A percentile compares a stretch with the other conserved stretches of the same genome.
phyloP scores from a whole-genome alignment of 148 eudicot species.

The Oxyria digyna region DNA sequence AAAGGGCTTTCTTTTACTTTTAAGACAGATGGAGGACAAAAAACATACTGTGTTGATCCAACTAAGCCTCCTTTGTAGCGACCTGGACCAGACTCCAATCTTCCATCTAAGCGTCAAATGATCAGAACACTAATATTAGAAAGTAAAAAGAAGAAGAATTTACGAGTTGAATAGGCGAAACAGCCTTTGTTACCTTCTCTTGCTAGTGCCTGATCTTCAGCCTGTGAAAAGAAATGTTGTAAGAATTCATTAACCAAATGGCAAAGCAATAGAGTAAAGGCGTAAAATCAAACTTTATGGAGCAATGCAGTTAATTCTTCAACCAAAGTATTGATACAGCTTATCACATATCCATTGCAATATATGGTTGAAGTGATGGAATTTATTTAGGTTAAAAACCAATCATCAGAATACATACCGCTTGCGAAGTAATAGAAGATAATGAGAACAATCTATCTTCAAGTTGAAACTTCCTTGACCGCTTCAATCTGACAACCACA shows the following conservation, averaged over 20 bases:
- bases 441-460: slow-evolving; percentile 82
- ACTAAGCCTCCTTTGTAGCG: background rate
- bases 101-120: background rate
- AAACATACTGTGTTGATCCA: background rate
- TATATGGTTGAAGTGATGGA: no score
- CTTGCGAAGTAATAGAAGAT: slow-evolving; percentile 77
- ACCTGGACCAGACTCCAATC: slow-evolving; percentile 6
- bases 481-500: slow-evolving; percentile 33
- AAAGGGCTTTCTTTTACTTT: no score
- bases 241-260: background rate
- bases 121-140: background rate
- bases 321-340: no score
- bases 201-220: slow-evolving; percentile 2
- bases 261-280: background rate
- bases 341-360: no score
- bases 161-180: no score
- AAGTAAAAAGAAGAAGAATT: background rate
- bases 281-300: no score
- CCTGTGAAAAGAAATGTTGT: background rate
- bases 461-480: slow-evolving; percentile 74
- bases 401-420: slow-evolving; percentile 50
- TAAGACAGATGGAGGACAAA: background rate
- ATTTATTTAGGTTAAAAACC: no score
- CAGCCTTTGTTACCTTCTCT: background rate
- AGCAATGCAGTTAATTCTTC: no score